A percentile compares a stretch with the other conserved stretches of the same genome.
Conservation (phyloP, 352 stramenopile genomes). For the Plasmopara halstedii region DNA sequence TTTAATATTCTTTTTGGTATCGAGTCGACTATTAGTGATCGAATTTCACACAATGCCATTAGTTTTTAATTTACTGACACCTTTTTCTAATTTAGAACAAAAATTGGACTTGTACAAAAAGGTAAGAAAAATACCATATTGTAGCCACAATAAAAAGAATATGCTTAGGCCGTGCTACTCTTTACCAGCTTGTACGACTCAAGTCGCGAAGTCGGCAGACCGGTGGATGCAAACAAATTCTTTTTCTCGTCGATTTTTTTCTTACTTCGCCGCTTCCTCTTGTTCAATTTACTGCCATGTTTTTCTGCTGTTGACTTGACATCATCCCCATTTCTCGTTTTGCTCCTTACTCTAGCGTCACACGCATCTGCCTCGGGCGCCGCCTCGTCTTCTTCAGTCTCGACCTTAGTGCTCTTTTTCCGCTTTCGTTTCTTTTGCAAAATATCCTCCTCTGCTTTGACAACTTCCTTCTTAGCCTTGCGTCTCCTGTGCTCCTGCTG, state of each 20-base stretch:
- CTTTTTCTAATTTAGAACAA: too few relatives aligned
- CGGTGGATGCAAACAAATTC: slow-evolving; percentile 40
- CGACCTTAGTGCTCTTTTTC: slow-evolving; percentile 46
- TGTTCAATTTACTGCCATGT: slow-evolving; percentile 10
- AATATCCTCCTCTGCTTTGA: slow-evolving; percentile 10
- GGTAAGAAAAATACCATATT: too few relatives aligned
- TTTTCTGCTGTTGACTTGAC: slow-evolving; percentile 8
- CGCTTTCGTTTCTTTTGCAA: slow-evolving; percentile 63
- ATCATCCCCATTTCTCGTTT: slow-evolving; percentile 19
- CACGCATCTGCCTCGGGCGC: slow-evolving; percentile 7
- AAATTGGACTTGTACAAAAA: too few relatives aligned
- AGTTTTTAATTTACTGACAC: too few relatives aligned
- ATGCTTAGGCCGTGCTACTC: too few relatives aligned
- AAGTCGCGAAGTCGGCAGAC: slow-evolving; percentile 63
- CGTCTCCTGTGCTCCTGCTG: slow-evolving; percentile 27
- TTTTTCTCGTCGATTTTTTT: slow-evolving; percentile 47
- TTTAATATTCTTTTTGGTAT: too few relatives aligned
- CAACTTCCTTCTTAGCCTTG: slow-evolving; percentile 26
- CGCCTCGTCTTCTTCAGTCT: slow-evolving; percentile 8
- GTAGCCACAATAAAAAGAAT: too few relatives aligned
- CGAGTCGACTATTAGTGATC: too few relatives aligned
- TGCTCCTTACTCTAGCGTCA: slow-evolving; percentile 30
- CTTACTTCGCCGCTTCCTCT: slow-evolving; percentile 52
- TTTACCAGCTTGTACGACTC: slow-evolving; percentile 81
- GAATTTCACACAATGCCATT: too few relatives aligned